Base-by-base conservation (phyloP, 2,329 filamentous ascomycete species). In the Ophiostoma australiae region DNA sequence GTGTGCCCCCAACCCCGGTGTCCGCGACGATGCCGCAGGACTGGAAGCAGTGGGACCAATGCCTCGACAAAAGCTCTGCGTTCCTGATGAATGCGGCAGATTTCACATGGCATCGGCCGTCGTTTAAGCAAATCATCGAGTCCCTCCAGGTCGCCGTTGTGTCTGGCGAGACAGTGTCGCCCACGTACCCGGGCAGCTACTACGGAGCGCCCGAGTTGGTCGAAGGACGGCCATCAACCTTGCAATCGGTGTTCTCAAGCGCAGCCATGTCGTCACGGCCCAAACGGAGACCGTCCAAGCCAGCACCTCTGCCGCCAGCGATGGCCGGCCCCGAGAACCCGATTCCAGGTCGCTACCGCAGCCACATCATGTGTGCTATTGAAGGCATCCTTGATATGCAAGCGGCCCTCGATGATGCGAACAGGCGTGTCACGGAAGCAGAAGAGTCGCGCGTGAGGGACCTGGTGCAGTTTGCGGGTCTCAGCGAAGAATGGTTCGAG, bases 91-190 rank as follows among this genome's bases (percentile, higher is more conserved):
- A 70, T 15, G 52, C 72, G 13, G 35, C 58, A 6, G 76, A 79
- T 20, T 68, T 74, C 27, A 72, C 76, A 2, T 80, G 80, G 77
- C 78, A 82, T 68, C 81, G 79, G n/a, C 82, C 82, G 7, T 81
- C 79, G 8, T 69, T 83, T 48, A 76, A 81, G 58, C 81, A 82
- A 74, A 80, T 84, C 76, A 78, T 81, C 20, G 83, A 84, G 72
- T 75, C 80, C 0, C 76, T 85, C n/a, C 80, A 81, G 63, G 78
- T 79, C 5, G 76, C 74, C 10, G 77, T 84, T 74, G 82, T 84
- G 79, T 78, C 78, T 31, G 78, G 76, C 66, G 75, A 77, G 10
- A 67, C 69, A 0, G 67, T 69, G 10, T 44, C 31, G 23, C 31
- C 67, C 23, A 33, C n/a, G 17, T 65, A 65, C n/a, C 33, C 33